Evolutionary conservation across 164 flowering plant species (phyloP), one percentile per base, ranked within the genome.

Genomic region (Berberis vulgaris): DNA sequence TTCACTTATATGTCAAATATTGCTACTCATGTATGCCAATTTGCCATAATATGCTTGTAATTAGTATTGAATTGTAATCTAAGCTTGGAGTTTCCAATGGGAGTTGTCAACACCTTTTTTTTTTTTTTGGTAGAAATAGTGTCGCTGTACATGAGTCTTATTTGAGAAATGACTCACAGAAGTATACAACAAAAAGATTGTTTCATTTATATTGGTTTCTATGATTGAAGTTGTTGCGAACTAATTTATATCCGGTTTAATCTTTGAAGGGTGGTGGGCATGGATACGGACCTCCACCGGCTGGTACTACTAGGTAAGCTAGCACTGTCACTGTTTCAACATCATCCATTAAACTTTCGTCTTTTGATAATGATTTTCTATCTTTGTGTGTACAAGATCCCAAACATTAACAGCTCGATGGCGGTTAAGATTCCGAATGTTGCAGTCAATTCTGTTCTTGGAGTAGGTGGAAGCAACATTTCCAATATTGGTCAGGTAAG

Each of bases 251-350:
- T 41, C 47, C 59, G 8, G 40, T 62, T 10, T n/a, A 0, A 26
- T 26, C 26, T 67, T 65, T 74, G 62, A 60, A 82, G 86, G 83
- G 75, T 60, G 71, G 64, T 56, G 65, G 66, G 40, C 75, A 54
- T 41, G 82, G 74, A 53, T 78, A 72, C 64, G 80, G 74, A 64
- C 55, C 69, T 60, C 80, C 26, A 60, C 82, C 76, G 11, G 62
- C 86, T 56, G 55, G 72, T 72, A 78, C 77, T 61, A 26, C 79
- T 53, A 68, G 82, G 89, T 85, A 80, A 65, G 49, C 63, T 47
- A 41, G 49, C 43, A 49, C 13, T 26, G 26, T 26, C 26, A 26
- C 45, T 10, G 53, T 60, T 40, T n/a, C 42, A 5, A 45, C 40
- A 41, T 41, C 44, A 45, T 62, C 46, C 1, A 41, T 47, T 59